phyloP scores from a whole-genome alignment of 2,329 filamentous ascomycete genomes.

The Pseudogymnoascus sp. region DNA sequence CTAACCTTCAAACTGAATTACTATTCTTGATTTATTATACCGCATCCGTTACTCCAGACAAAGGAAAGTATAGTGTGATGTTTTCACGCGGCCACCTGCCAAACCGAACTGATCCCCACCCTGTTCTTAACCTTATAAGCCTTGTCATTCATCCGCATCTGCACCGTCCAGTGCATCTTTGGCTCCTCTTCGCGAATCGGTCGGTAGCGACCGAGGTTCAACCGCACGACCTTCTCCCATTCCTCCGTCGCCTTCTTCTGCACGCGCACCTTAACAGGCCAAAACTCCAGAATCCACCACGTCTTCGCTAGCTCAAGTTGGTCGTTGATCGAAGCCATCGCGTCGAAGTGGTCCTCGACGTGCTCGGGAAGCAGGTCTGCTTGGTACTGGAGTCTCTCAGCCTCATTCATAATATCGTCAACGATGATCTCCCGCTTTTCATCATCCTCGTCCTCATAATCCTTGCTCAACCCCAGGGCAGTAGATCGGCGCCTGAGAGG shows the following conservation, averaged over 20 bases:
- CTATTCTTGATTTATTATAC: not conserved
- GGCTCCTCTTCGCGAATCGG: constrained; percentile 32
- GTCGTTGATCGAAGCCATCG: constrained; percentile 35
- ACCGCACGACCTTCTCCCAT: constrained; percentile 33
- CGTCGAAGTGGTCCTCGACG: constrained; percentile 38
- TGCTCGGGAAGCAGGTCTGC: constrained; percentile 32
- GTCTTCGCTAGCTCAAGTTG: constrained; percentile 31
- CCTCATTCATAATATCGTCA: constrained; percentile 2
- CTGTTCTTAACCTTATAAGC: constrained; percentile 31
- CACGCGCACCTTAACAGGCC: constrained; percentile 35
- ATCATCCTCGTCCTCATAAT: constrained; percentile 20
- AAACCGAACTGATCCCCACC: constrained; percentile 26
- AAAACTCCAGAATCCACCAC: constrained; percentile 40
- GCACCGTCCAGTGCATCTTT: constrained; percentile 39
- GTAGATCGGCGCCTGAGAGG: constrained; percentile 28
- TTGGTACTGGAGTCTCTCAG: constrained; percentile 11
- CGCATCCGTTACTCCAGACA: not conserved
- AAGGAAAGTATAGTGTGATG: not conserved
- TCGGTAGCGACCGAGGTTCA: constrained; percentile 35
- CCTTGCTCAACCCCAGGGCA: constrained; percentile 23
- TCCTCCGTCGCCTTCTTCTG: constrained; percentile 26
- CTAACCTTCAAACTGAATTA: not conserved
- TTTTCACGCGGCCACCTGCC: constrained; percentile 25
- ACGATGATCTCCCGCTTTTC: constrained; percentile 3
- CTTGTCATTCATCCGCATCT: constrained; percentile 29